These are phyloP conservation scores for Rosa lucieae DNA, from an alignment of 306 rosid genomes.

Conservation along the genomic window DNA sequence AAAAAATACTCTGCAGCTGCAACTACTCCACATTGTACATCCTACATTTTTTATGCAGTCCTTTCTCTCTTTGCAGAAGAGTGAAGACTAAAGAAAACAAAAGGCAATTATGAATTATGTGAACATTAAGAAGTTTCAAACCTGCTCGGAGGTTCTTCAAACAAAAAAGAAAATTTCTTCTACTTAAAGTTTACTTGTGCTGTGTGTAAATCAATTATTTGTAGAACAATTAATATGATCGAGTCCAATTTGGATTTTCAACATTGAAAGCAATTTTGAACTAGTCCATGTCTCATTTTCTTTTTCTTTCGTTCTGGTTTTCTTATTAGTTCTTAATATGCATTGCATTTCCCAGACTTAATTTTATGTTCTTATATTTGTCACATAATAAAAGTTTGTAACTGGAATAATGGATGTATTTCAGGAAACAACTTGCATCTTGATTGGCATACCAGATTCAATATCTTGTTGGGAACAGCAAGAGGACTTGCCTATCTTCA, in stretches of 20 bases:
- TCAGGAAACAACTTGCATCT: slow-evolving; percentile 19
- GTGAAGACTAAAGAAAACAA: background rate
- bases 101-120: no score
- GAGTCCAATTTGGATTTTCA: no score
- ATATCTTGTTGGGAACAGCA: slow-evolving; percentile 34
- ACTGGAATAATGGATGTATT: background rate
- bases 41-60: background rate
- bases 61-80: background rate
- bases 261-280: no score
- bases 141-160: background rate
- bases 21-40: no score
- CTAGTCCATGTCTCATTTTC: background rate
- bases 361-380: no score
- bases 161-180: no score
- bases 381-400: no score
- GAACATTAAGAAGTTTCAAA: background rate
- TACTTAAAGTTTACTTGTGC: no score
- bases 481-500: slow-evolving; percentile 40
- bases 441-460: slow-evolving; percentile 38
- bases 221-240: no score
- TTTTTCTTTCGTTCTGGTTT: background rate
- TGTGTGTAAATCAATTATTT: no score
- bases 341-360: background rate
- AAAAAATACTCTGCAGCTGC: no score
- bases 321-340: background rate